Base-by-base conservation (phyloP, 345 rosid genomes). In the Ricinus communis region DNA sequence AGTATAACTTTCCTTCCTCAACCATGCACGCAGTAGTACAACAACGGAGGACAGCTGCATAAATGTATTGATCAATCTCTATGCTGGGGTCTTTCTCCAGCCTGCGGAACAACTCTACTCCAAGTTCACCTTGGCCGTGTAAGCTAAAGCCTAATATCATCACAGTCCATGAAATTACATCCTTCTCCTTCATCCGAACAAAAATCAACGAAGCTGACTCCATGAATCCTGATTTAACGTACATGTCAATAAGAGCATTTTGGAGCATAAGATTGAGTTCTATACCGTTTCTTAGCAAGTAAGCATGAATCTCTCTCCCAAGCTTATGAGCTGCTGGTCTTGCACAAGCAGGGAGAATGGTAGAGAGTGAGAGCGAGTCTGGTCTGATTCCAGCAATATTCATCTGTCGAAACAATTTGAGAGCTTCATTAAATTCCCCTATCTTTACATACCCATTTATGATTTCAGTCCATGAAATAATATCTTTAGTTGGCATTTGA, bases 231-330 rank as follows among this genome's bases (percentile, higher is more conserved):
- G 88, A 79, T 76, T 87, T 83, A 65, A 77, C 72, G 66, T 80
- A 85, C 88, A 85, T 87, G 77, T 85, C 88, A 83, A 81, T 68
- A 36, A 74, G 40, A 69, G 87, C 85, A 67, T 87, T 85, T 61
- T 79, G 87, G 52, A 80, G 73, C 7, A 21, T 62, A 8, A 74
- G 56, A 70, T 80, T 78, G 38, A 72, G 31, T 33, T 77, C 79
- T 8, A 74, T 65, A 47, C 79, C 82, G 21, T 83, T 79, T 75
- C 85, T 76, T 68, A 87, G 78, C 79, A 81, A 67, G 83, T 81
- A 78, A 31, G 79, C 81, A 57, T 85, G 84, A 40, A 85, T 73
- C 80, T 80, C 87, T 70, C 77, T 85, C 27, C 90, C 88, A 2
- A 66, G 76, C 71, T 87, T 87, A 60, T 77, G 77, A 22, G 84